phyloP scores from a whole-genome alignment of 352 stramenopile genomes.

The Globisporangium ultimum region DNA sequence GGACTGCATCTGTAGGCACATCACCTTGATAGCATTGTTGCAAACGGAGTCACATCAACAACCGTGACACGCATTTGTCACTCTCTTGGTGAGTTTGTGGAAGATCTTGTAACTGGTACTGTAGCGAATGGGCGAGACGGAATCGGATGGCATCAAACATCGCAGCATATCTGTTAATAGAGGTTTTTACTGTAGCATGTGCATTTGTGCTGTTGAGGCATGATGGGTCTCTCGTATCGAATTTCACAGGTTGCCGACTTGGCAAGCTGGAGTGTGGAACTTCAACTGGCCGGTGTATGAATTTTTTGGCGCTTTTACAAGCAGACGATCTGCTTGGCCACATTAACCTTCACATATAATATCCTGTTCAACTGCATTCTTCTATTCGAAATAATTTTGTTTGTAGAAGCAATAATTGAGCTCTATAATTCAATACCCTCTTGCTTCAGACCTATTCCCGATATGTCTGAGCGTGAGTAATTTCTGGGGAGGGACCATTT shows the following conservation, averaged over 20 bases:
- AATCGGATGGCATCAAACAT: too few species aligned
- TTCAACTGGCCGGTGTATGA: not conserved
- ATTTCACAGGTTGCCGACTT: not conserved
- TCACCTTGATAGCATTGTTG: too few species aligned
- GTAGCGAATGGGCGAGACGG: too few species aligned
- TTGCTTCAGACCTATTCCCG: not conserved
- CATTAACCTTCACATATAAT: not conserved
- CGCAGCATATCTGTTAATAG: too few species aligned
- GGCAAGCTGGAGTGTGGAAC: not conserved
- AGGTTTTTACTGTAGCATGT: too few species aligned
- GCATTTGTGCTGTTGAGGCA: too few species aligned
- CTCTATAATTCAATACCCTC: not conserved
- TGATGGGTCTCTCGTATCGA: not conserved
- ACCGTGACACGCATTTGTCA: not conserved
- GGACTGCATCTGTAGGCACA: too few species aligned
- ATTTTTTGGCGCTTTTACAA: not conserved
- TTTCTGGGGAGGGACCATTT: constrained; percentile 5
- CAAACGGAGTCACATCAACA: too few species aligned
- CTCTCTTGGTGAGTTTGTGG: not conserved
- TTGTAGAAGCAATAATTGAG: too few species aligned
- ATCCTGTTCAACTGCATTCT: not conserved
- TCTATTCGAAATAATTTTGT: not conserved
- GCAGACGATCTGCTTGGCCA: not conserved
- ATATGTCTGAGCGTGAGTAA: constrained; percentile 3
- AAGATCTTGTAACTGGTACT: too few species aligned